These are phyloP conservation scores for Trametes hirsuta DNA, from an alignment of 1,284 basidiomycete genomes.

Conservation along the genomic window DNA sequence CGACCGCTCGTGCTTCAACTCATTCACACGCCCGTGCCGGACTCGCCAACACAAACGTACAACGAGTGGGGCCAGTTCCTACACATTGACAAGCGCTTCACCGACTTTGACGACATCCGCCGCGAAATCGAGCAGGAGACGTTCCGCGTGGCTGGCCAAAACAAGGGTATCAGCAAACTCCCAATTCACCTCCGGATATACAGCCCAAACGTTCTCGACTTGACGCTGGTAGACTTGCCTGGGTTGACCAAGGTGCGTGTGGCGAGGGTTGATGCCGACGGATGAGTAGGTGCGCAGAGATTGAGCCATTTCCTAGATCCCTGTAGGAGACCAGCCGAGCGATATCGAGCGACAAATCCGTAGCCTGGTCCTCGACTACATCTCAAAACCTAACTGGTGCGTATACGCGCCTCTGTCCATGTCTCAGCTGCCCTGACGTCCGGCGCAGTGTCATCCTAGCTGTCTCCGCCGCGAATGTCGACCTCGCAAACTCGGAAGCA, in stretches of 20 bases:
- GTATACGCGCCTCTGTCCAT: slow-evolving; percentile 24
- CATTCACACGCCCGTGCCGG: slow-evolving; percentile 79
- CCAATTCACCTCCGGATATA: slow-evolving; percentile 96
- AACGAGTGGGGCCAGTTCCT: slow-evolving; percentile 97
- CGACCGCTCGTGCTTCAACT: slow-evolving; percentile 95
- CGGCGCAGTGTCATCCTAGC: slow-evolving; percentile 86
- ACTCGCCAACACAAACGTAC: slow-evolving; percentile 47
- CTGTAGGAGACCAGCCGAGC: slow-evolving; percentile 88
- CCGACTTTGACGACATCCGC: slow-evolving; percentile 92
- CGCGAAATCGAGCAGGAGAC: slow-evolving; percentile 99
- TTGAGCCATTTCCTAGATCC: slow-evolving; percentile 57
- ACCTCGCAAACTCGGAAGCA: slow-evolving; percentile 97
- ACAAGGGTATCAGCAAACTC: slow-evolving; percentile 96
- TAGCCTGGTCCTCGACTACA: slow-evolving; percentile 91
- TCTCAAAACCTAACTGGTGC: slow-evolving; percentile 95
- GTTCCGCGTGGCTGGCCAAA: slow-evolving; percentile 96
- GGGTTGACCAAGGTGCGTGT: slow-evolving; percentile 88
- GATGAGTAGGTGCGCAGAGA: slow-evolving; percentile 2
- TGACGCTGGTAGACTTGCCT: slow-evolving; percentile 95
- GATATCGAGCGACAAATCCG: slow-evolving; percentile 98
- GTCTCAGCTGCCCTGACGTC: neutral
- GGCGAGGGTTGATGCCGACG: neutral
- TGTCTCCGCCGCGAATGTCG: slow-evolving; percentile 96
- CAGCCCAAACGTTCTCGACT: slow-evolving; percentile 92
- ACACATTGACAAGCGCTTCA: slow-evolving; percentile 95